Evolutionary conservation across 345 rosid genomes (phyloP), one percentile per base, ranked within the genome.

Genomic region (Syzygium jambos): DNA sequence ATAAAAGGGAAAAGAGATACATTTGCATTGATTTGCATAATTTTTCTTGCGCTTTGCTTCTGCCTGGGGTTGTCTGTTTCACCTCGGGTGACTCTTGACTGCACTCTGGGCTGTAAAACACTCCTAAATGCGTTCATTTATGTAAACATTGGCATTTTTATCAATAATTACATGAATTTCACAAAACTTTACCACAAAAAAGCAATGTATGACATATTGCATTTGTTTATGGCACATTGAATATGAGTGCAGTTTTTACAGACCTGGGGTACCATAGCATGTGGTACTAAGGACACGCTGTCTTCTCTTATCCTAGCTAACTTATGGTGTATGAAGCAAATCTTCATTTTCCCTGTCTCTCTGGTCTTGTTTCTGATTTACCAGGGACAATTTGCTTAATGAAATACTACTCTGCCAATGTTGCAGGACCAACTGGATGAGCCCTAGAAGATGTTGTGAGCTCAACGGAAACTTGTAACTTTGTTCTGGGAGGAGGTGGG

Each of bases 391-490:
- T 27, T n/a, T n/a, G 51, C 86, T 86, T 88, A 3, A 16, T 59
- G 65, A 30, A 85, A 54, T 54, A 23, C 25, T 38, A 49, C 21
- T 38, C 80, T 53, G 65, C 23, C 49, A 57, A 85, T 85, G 19
- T 34, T 90, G 93, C 95, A 95, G 97, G 97, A 95, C 93, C 97
- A 94, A 90, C 89, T 94, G 90, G 97, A 95, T 90, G 97, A 95
- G 93, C 93, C 96, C 51, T 94, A 93, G 87, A 85, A 87, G 91
- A 78, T 55, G 90, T 41, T 65, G 73, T 85, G 51, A 86, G 59
- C 77, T 86, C 30, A 84, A 65, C 59, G 34, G 90, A 65, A 41
- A n/a, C 41, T 17, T 34, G 80, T 46, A 49, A 51, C 88, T 92
- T 92, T 89, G 87, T 91, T 91, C 93, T 90, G 91, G 89, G 88